These are phyloP conservation scores for Ophiosphaerella korrae DNA, from an alignment of 2,329 filamentous ascomycete species.

Conservation along the genomic window DNA sequence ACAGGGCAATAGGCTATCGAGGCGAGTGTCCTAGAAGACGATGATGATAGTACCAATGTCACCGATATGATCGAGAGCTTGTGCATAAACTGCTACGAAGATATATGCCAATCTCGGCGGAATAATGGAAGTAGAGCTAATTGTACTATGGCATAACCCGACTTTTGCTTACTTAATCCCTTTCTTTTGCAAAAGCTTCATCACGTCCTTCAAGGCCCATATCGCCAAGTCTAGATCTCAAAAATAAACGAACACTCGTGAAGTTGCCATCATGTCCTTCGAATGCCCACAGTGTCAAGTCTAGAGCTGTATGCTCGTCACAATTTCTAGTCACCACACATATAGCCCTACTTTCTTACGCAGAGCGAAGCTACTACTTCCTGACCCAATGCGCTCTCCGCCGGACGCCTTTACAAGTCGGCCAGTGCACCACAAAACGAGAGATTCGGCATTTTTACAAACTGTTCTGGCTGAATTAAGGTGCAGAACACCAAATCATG, in stretches of 20 bases:
- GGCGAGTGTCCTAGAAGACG: slow-evolving; percentile 42
- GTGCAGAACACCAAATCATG: too few relatives aligned
- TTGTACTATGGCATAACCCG: slow-evolving; percentile 73
- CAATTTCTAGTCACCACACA: too few relatives aligned
- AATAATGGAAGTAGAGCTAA: slow-evolving; percentile 18
- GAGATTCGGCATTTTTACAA: too few relatives aligned
- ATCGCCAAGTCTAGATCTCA: too few relatives aligned
- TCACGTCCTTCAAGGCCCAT: too few relatives aligned
- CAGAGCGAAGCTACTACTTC: too few relatives aligned
- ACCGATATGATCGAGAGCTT: slow-evolving; percentile 60
- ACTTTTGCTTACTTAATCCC: slow-evolving; percentile 91
- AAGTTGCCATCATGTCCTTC: slow-evolving; percentile 78
- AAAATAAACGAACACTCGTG: too few relatives aligned
- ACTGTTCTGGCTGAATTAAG: too few relatives aligned
- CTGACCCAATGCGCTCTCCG: too few relatives aligned
- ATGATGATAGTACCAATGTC: slow-evolving; percentile 51
- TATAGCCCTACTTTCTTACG: too few relatives aligned
- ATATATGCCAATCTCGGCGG: slow-evolving; percentile 39
- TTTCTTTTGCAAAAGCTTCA: slow-evolving; percentile 95
- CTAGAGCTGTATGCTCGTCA: slow-evolving; percentile 61
- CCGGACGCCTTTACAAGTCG: too few relatives aligned
- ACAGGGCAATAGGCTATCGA: slow-evolving; percentile 57
- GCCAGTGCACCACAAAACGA: too few relatives aligned
- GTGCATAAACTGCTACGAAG: slow-evolving; percentile 61
- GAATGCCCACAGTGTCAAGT: slow-evolving; percentile 86